These are phyloP conservation scores for Colletotrichum agaves DNA, from an alignment of 2,329 filamentous ascomycete species.

Conservation along the genomic window DNA sequence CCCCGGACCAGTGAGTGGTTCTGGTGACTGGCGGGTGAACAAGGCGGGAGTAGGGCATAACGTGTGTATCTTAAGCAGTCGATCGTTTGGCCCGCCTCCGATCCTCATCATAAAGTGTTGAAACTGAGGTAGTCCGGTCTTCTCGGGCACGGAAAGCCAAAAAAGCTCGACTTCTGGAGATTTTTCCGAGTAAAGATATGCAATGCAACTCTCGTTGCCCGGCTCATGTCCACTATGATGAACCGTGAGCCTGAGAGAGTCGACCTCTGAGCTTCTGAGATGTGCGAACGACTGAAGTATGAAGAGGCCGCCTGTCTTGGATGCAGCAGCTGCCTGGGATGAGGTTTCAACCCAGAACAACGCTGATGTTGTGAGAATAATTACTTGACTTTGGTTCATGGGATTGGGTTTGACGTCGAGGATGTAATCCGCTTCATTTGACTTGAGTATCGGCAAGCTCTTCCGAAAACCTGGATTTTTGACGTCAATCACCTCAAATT, in stretches of 20 bases:
- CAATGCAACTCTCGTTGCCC: conserved; percentile 41
- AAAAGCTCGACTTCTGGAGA: conserved; percentile 48
- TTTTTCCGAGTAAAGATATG: conserved; percentile 48
- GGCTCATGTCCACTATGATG: conserved; percentile 40
- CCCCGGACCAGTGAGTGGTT: conserved; percentile 12
- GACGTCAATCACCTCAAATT: conserved; percentile 50
- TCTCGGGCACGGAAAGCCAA: conserved; percentile 46
- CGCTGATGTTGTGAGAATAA: conserved; percentile 66
- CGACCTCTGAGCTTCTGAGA: conserved; percentile 51
- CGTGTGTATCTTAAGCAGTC: conserved; percentile 19
- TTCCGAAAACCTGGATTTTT: conserved; percentile 43
- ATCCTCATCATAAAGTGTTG: conserved; percentile 47
- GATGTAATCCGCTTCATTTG: conserved; percentile 53
- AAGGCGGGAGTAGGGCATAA: conserved; percentile 28
- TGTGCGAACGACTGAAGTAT: conserved; percentile 58
- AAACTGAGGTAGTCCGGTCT: conserved; percentile 48
- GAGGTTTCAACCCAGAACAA: conserved; percentile 61
- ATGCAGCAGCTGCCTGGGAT: conserved; percentile 22
- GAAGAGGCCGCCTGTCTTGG: conserved; percentile 36
- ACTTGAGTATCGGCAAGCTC: conserved; percentile 43
- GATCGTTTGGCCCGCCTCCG: not conserved
- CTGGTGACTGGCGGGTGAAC: conserved; percentile 1
- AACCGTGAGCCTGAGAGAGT: conserved; percentile 53
- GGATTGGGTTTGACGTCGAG: conserved; percentile 66
- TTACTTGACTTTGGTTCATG: conserved; percentile 58